Base-by-base conservation (phyloP, 352 stramenopile species). In the Globisporangium carolinianum region DNA sequence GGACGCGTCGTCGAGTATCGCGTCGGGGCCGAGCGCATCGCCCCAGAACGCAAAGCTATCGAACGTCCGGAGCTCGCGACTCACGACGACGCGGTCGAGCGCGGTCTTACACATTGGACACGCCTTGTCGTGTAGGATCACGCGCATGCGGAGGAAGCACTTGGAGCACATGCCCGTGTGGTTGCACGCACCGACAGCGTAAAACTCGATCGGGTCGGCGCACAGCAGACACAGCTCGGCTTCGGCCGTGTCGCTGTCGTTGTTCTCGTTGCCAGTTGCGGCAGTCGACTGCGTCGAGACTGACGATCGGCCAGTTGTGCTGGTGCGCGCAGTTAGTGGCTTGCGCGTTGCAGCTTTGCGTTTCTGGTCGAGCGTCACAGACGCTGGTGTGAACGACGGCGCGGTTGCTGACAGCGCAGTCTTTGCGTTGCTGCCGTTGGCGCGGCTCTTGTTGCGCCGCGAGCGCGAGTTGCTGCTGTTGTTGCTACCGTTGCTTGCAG, bases 21-120 rank as follows among this genome's bases (percentile, higher is more conserved):
- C 88, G 49, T 85, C 76, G 9, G 68, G 69, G 1, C 80, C 80
- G 7, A 74, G 71, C 7, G 76, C 76, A 48, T 93, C 83, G 10
- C 80, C 83, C 83, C 83, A 93, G 11, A 91, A 64, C 70, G 83
- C 57, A 60, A 91, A 93, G 59, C 70, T 87, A 57, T 90, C 76
- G 54, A 79, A 93, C 7, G 64, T 38, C 9, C 68, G 70, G 35
- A 64, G 49, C 0, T 65, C 58, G 17, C 53, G 63, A 55, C 74
- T 85, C 35, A 93, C 80, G 12, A 93, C 73, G 56, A 93, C 79
- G 55, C 72, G 73, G 35, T 85, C 76, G 17, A 89, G 57, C 15
- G 68, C 57, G 37, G 83, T 78, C 62, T 91, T 93, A 68, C 83
- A 93, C 73, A 93, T 91, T 37, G 81, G 79, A 51, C 83, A 93